phyloP scores from a whole-genome alignment of 345 rosid genomes.

The Rhodamnia argentea region DNA sequence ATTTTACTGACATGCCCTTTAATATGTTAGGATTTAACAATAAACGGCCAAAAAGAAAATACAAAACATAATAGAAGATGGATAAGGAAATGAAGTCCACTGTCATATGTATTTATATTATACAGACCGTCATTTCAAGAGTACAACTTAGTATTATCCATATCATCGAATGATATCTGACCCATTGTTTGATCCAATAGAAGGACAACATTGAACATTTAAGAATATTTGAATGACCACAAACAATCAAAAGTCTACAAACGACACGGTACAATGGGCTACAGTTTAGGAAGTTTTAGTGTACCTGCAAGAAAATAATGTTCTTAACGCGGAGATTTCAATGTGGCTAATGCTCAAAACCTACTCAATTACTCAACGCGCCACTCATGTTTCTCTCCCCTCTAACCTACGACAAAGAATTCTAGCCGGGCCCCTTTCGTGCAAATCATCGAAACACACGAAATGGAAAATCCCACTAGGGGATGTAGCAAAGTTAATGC shows the following conservation, averaged over 20 bases:
- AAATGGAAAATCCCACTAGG: background rate
- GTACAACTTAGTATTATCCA: too few relatives aligned
- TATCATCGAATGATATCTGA: background rate
- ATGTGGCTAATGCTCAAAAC: background rate
- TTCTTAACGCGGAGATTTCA: background rate
- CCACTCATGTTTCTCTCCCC: background rate
- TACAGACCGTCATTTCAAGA: too few relatives aligned
- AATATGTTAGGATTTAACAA: too few relatives aligned
- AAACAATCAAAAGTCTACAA: background rate
- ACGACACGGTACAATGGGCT: background rate
- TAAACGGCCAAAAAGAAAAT: too few relatives aligned
- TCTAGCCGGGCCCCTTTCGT: background rate
- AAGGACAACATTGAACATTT: background rate
- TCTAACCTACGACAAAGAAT: background rate
- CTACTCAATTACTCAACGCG: background rate
- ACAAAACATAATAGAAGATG: too few relatives aligned
- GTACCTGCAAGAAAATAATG: background rate
- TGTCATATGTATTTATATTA: too few relatives aligned
- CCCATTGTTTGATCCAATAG: background rate
- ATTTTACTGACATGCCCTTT: too few relatives aligned
- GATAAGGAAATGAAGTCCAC: too few relatives aligned
- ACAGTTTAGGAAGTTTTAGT: background rate
- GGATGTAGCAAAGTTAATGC: background rate
- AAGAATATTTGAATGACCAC: background rate
- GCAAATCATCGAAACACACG: background rate